Evolutionary conservation across 2,329 filamentous ascomycete species (phyloP), one percentile per base, ranked within the genome.

Genomic region (Colletotrichum spaethianum): DNA sequence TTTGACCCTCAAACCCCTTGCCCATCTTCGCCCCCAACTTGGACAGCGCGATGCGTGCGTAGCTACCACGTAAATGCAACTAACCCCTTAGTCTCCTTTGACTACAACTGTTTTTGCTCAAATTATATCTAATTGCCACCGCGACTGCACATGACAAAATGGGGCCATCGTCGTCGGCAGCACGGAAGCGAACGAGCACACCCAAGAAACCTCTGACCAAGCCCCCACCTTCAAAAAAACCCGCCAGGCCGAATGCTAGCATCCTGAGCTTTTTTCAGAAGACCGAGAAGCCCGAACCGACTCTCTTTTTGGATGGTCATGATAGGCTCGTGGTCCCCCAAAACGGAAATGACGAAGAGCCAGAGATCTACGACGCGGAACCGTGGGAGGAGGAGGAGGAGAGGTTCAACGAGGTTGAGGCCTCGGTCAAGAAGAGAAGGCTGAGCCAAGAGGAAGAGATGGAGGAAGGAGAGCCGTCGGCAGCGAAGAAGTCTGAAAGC

Each of bases 211-310:
- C 60, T 14, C 44, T 64, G 14, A 53, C 55, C 31, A 74, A 60
- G 53, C n/a, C 64, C 20, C 61, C 62, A 12, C 44, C 62, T 20
- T 38, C 72, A 2, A 83, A 82, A 75, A 83, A 81, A 62, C 77
- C 83, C 4, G 75, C 77, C 26, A 83, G 83, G 48, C 83, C 84
- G 0, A 94, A 93, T 76, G 85, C 86, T 8, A 94, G 91, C 74
- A 94, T 94, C 40, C 82, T 94, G 18, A 94, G 82, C 74, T 95
- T 94, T 80, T 95, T 95, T 79, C 91, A 93, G 77, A 94, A 94
- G 78, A 86, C 89, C 0, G 87, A 90, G 48, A 87, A 88, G 63
- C 83, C 87, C 68, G 86, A 92, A 73, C 84, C 91, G 67, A 84
- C 86, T 26, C 86, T 93, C 12, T 93, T 93, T 75, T 80, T 86